Evolutionary conservation across 495 filamentous ascomycete species (phyloP).

Genomic region (Neurospora sp.): DNA sequence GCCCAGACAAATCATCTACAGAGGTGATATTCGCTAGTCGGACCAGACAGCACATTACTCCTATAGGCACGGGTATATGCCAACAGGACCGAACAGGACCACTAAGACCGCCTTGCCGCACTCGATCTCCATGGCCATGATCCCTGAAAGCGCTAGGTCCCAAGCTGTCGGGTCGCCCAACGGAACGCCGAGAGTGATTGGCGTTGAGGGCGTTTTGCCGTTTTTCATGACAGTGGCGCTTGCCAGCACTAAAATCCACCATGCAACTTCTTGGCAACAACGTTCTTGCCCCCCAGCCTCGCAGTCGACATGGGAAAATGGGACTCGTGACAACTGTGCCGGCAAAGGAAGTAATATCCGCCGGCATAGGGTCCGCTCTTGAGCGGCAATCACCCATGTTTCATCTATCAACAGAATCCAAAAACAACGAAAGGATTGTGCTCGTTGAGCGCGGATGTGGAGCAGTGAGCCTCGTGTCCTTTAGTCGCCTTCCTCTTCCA

Average conservation of each 20-base stretch:
- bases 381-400: neutral
- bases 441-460: neutral
- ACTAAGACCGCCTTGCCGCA: neutral
- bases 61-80: neutral
- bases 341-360: too few relatives aligned
- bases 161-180: neutral
- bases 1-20: neutral
- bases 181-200: neutral
- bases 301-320: neutral
- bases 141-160: too few relatives aligned
- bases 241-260: neutral
- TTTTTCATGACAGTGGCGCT: too few relatives aligned
- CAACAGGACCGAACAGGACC: too few relatives aligned
- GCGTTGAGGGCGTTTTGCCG: too few relatives aligned
- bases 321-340: neutral
- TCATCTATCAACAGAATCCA: neutral
- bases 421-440: neutral
- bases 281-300: neutral
- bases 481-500: neutral
- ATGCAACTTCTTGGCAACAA: neutral
- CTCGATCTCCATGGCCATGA: too few relatives aligned
- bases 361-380: too few relatives aligned
- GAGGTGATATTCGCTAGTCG: neutral
- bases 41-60: neutral
- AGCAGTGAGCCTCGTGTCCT: neutral